phyloP scores from a whole-genome alignment of 768 basidiomycete genomes.

The Psilocybe sp. region DNA sequence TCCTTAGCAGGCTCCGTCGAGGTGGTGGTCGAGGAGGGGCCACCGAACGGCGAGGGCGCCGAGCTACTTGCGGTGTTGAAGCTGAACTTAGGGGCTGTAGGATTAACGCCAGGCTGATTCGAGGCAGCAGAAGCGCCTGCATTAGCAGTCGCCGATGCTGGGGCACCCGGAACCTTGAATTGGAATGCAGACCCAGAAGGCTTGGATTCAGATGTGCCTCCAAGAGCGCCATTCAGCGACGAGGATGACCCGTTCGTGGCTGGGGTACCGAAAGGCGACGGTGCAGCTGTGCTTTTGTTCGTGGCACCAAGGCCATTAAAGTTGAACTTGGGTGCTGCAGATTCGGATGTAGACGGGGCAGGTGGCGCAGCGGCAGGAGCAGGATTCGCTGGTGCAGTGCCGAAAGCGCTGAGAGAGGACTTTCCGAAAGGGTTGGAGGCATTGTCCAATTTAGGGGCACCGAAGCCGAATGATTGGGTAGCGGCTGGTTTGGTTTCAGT shows the following conservation, averaged over 20 bases:
- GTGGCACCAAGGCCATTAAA: not conserved
- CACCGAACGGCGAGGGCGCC: slow-evolving; percentile 6
- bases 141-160: not conserved
- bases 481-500: not conserved
- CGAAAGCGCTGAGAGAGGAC: not conserved
- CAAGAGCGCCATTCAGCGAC: slow-evolving; percentile 2
- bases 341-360: not conserved
- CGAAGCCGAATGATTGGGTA: slow-evolving; percentile 6
- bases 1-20: not conserved
- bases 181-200: no score
- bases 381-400: not conserved
- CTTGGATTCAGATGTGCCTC: not conserved
- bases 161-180: no score
- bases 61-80: slow-evolving; percentile 7
- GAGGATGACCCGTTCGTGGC: not conserved
- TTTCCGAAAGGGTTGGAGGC: not conserved
- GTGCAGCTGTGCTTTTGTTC: not conserved
- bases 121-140: not conserved
- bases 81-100: slow-evolving; percentile 13
- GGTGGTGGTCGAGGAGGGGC: not conserved
- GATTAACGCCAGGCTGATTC: not conserved
- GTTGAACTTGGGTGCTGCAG: slow-evolving; percentile 4
- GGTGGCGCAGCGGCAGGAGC: not conserved
- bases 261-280: slow-evolving; percentile 12
- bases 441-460: not conserved